These are phyloP conservation scores for Vickermania spadyakhi DNA, from an alignment of 208 protist species.

Conservation along the genomic window DNA sequence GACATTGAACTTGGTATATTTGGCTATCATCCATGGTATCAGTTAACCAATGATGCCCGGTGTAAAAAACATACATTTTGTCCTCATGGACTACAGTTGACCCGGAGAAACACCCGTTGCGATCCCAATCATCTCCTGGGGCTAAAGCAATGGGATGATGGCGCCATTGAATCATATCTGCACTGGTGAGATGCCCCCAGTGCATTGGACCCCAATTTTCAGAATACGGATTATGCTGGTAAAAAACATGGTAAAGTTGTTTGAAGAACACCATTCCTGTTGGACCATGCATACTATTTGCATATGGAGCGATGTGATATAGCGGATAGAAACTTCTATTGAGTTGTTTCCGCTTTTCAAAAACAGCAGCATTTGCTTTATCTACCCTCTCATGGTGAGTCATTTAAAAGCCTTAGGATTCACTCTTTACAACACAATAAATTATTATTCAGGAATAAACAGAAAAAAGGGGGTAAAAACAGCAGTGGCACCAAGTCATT, in stretches of 20 bases:
- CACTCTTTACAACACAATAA: background rate
- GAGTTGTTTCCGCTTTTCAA: constrained; percentile 21
- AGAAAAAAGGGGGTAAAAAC: too few relatives aligned
- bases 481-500: too few relatives aligned
- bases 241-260: constrained; percentile 53
- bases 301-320: constrained; percentile 47
- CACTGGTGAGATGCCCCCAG: constrained; percentile 50
- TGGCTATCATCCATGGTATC: constrained; percentile 25
- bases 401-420: constrained; percentile 7
- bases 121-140: constrained; percentile 50
- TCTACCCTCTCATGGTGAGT: constrained; percentile 28
- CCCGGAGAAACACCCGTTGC: constrained; percentile 46
- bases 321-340: constrained; percentile 36
- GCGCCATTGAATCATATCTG: constrained; percentile 51
- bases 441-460: too few relatives aligned
- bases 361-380: constrained; percentile 33
- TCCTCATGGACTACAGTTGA: constrained; percentile 34
- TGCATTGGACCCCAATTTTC: constrained; percentile 43
- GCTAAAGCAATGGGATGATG: constrained; percentile 48
- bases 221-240: constrained; percentile 41
- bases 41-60: constrained; percentile 48
- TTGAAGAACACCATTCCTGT: constrained; percentile 39
- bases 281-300: constrained; percentile 39
- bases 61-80: constrained; percentile 48
- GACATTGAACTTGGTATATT: constrained; percentile 57